These are phyloP conservation scores for Phyllosticta ampelicida DNA, from an alignment of 2,329 filamentous ascomycete genomes.

Conservation along the genomic window DNA sequence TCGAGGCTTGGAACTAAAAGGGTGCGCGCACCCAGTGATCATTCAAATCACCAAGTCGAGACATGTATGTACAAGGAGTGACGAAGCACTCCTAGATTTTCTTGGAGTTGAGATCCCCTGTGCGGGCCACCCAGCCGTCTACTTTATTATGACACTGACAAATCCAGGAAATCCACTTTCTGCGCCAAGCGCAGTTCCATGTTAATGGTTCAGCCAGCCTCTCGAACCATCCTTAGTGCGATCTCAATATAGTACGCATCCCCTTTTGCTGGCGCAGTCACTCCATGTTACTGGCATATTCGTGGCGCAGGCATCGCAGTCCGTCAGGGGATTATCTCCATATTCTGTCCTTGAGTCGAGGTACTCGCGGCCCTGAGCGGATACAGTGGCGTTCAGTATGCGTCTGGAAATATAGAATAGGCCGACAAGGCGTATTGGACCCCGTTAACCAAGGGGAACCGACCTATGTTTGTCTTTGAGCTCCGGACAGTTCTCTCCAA, in stretches of 20 bases:
- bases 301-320: constrained; percentile 29
- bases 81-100: too few relatives aligned
- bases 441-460: constrained; percentile 13
- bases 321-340: constrained; percentile 24
- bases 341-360: constrained; percentile 36
- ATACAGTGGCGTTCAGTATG: constrained; percentile 15
- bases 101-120: too few relatives aligned
- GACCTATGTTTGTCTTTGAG: constrained; percentile 24
- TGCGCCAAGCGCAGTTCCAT: constrained; percentile 34
- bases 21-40: too few relatives aligned
- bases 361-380: constrained; percentile 29
- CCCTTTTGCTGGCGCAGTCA: constrained; percentile 33
- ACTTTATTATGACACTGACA: constrained; percentile 22
- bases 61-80: too few relatives aligned
- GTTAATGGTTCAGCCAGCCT: constrained; percentile 33
- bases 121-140: too few relatives aligned
- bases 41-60: too few relatives aligned
- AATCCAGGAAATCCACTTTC: constrained; percentile 30
- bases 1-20: too few relatives aligned
- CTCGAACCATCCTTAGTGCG: constrained; percentile 30
- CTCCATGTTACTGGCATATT: constrained; percentile 34
- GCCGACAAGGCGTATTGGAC: constrained; percentile 5
- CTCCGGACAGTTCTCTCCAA: constrained; percentile 29
- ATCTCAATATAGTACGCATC: constrained; percentile 31
- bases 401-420: constrained; percentile 13